phyloP scores from a whole-genome alignment of 257 asterid genomes.

The Perilla frutescens region DNA sequence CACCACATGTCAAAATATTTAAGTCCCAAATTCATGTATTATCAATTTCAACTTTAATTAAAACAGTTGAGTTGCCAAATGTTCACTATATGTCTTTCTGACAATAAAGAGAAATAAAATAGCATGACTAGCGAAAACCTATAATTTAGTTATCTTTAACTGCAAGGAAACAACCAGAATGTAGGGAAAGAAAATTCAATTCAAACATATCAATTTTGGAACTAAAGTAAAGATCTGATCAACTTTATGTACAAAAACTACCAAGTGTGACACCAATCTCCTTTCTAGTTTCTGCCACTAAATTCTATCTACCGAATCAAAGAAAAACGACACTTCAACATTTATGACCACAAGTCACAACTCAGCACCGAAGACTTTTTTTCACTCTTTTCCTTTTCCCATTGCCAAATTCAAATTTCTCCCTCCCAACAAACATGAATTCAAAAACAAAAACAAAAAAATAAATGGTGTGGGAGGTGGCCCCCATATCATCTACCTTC shows the following conservation, averaged over 20 bases:
- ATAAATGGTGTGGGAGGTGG: constrained; percentile 24
- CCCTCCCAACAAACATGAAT: background rate
- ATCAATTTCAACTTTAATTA: constrained; percentile 12
- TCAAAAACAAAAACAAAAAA: background rate
- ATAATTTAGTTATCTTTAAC: too few relatives aligned
- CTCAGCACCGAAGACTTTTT: background rate
- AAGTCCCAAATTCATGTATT: background rate
- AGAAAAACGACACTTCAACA: background rate
- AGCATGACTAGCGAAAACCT: too few relatives aligned
- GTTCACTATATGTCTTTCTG: background rate
- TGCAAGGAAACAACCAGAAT: background rate
- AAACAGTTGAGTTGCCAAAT: background rate
- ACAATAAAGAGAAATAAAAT: background rate
- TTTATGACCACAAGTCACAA: constrained; percentile 7
- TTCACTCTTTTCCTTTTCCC: background rate
- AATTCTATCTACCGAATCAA: constrained; percentile 14
- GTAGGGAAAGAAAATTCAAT: background rate
- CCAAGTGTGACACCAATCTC: constrained; percentile 21
- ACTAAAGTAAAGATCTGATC: background rate
- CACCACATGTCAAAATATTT: background rate
- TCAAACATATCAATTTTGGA: background rate
- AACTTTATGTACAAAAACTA: constrained; percentile 23
- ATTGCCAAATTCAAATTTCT: constrained; percentile 2
- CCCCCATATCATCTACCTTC: constrained; percentile 37
- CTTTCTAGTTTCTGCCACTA: constrained; percentile 11